A percentile compares a stretch with the other conserved stretches of the same genome.
Evolutionary conservation across 2,329 filamentous ascomycete species (phyloP).

Genomic region (Dothidotthia symphoricarpi): DNA sequence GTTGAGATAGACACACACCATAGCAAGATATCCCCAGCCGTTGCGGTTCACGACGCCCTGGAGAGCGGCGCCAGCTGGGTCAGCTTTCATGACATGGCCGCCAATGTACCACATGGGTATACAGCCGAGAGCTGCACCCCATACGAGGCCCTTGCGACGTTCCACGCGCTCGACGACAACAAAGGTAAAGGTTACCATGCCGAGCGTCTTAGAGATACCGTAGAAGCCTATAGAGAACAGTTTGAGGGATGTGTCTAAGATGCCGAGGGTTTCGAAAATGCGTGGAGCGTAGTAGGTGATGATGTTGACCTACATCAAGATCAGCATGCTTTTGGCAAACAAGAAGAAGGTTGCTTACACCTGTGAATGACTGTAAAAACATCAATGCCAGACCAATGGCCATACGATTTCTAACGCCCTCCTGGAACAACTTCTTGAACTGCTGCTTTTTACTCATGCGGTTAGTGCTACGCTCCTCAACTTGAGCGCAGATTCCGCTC

Average conservation of each 20-base stretch:
- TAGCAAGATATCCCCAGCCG: slow-evolving; percentile 54
- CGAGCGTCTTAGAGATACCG: slow-evolving; percentile 43
- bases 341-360: no score
- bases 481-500: slow-evolving; percentile 46
- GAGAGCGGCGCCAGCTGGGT: slow-evolving; percentile 48
- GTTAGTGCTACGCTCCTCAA: slow-evolving; percentile 32
- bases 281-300: slow-evolving; percentile 41
- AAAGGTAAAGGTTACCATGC: slow-evolving; percentile 44
- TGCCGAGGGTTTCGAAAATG: slow-evolving; percentile 47
- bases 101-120: slow-evolving; percentile 54
- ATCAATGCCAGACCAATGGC: slow-evolving; percentile 42
- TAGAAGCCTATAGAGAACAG: slow-evolving; percentile 55
- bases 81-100: slow-evolving; percentile 54
- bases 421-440: slow-evolving; percentile 41
- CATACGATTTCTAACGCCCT: slow-evolving; percentile 42
- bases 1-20: slow-evolving; percentile 57
- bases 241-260: slow-evolving; percentile 43
- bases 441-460: slow-evolving; percentile 30
- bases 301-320: slow-evolving; percentile 29
- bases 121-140: slow-evolving; percentile 51
- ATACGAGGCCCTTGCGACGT: slow-evolving; percentile 46
- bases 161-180: slow-evolving; percentile 43
- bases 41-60: slow-evolving; percentile 45
- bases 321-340: no score
- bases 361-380: slow-evolving; percentile 41